A percentile compares a stretch with the other conserved stretches of the same genome.
Conservation (phyloP, 257 asterid genomes). For the Striga asiatica region DNA sequence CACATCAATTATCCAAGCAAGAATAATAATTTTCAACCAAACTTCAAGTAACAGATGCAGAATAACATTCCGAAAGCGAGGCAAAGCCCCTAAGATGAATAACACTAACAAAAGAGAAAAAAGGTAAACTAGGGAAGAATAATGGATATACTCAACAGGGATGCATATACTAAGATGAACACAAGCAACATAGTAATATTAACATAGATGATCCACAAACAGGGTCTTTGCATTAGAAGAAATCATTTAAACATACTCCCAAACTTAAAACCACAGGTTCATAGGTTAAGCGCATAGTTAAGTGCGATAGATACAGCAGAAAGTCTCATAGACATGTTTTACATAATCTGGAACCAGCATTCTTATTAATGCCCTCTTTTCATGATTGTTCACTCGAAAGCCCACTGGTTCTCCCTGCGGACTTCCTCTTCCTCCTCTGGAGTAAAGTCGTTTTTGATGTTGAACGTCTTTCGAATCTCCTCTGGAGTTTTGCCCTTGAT, state of each 20-base stretch:
- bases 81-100: too few relatives aligned
- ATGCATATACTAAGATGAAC: too few relatives aligned
- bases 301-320: neutral
- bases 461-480: slow-evolving; percentile 60
- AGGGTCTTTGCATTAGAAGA: too few relatives aligned
- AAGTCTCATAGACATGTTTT: neutral
- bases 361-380: neutral
- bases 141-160: too few relatives aligned
- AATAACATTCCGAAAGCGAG: too few relatives aligned
- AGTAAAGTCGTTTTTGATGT: slow-evolving; percentile 61
- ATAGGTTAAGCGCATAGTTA: slow-evolving; percentile 4
- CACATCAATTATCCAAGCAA: too few relatives aligned
- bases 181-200: too few relatives aligned
- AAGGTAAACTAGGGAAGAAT: too few relatives aligned
- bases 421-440: slow-evolving; percentile 68
- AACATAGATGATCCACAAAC: too few relatives aligned
- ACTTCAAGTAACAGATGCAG: too few relatives aligned
- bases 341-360: neutral
- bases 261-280: neutral
- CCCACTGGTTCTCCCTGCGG: slow-evolving; percentile 30
- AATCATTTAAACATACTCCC: neutral
- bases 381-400: neutral
- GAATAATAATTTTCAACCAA: too few relatives aligned
- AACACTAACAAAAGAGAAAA: too few relatives aligned
- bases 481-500: slow-evolving; percentile 67